Conservation (phyloP, 2,329 filamentous ascomycete species). For the Aureobasidium namibiae region DNA sequence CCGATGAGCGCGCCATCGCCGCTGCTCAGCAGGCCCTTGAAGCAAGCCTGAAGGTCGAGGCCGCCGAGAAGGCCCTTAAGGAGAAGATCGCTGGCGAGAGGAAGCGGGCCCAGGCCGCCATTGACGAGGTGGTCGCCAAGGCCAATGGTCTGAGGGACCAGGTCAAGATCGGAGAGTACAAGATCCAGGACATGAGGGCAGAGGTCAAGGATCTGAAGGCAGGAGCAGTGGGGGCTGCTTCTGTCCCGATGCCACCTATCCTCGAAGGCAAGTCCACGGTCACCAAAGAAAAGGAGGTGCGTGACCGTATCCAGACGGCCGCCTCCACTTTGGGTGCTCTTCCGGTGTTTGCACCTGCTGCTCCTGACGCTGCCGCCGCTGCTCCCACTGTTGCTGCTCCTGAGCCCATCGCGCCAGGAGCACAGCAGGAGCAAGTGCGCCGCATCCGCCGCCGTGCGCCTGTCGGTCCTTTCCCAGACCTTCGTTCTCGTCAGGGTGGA, state of each 20-base stretch:
- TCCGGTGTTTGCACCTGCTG: background rate
- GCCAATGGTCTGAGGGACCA: background rate
- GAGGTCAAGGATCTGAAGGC: background rate
- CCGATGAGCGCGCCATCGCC: background rate
- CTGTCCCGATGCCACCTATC: background rate
- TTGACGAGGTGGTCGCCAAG: background rate
- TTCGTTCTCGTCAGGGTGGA: background rate
- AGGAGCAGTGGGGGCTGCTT: background rate
- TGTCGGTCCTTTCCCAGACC: background rate
- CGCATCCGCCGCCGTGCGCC: background rate
- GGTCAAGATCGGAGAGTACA: background rate
- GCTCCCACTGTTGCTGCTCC: background rate
- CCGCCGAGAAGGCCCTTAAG: background rate
- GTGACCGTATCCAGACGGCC: background rate
- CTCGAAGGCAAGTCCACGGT: background rate
- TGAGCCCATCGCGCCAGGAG: background rate
- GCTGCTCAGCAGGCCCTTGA: background rate
- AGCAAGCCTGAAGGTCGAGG: background rate
- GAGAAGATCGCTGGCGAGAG: background rate
- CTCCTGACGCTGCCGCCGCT: background rate
- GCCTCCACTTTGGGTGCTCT: background rate
- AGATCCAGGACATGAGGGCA: background rate
- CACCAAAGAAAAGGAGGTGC: background rate
- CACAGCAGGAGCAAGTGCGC: background rate
- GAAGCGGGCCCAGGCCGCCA: background rate